These are phyloP conservation scores for Ogataea pini DNA, from an alignment of 805 yeast species.

Conservation along the genomic window DNA sequence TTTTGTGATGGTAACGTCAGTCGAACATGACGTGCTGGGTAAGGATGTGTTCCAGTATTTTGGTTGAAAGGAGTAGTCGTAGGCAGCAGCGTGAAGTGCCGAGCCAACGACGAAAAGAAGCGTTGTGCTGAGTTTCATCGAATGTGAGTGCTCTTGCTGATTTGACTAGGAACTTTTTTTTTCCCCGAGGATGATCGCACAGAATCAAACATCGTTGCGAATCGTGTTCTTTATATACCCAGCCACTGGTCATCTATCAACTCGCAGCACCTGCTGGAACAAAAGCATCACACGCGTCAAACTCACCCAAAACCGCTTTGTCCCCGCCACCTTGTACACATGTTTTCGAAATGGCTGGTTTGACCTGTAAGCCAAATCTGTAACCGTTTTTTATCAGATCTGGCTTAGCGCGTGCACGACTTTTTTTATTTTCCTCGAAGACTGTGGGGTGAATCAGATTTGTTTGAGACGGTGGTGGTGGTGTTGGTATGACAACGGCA, in stretches of 20 bases:
- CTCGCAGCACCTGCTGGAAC: background rate
- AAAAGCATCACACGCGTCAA: constrained; percentile 1
- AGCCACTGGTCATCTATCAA: constrained; percentile 3
- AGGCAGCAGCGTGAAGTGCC: constrained; percentile 14
- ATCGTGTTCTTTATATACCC: constrained; percentile 1
- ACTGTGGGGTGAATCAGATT: constrained; percentile 2
- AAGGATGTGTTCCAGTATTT: constrained; percentile 24
- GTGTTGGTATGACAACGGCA: no score
- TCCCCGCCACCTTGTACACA: background rate
- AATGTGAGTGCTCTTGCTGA: background rate
- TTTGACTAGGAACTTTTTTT: background rate
- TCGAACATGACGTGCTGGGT: constrained; percentile 15
- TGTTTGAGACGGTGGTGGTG: no score
- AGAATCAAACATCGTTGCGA: background rate
- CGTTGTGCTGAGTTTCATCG: constrained; percentile 12
- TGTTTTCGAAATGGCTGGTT: constrained; percentile 19
- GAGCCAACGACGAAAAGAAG: constrained; percentile 10
- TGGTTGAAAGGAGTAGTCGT: constrained; percentile 12
- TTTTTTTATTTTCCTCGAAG: constrained; percentile 3
- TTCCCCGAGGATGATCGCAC: background rate
- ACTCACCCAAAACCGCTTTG: constrained; percentile 1
- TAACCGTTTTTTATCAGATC: constrained; percentile 13
- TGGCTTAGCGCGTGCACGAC: constrained; percentile 14
- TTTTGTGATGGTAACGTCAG: constrained; percentile 21
- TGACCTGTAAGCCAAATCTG: constrained; percentile 13